phyloP scores from a whole-genome alignment of 2,329 filamentous ascomycete species.

The Colletotrichum sp. region DNA sequence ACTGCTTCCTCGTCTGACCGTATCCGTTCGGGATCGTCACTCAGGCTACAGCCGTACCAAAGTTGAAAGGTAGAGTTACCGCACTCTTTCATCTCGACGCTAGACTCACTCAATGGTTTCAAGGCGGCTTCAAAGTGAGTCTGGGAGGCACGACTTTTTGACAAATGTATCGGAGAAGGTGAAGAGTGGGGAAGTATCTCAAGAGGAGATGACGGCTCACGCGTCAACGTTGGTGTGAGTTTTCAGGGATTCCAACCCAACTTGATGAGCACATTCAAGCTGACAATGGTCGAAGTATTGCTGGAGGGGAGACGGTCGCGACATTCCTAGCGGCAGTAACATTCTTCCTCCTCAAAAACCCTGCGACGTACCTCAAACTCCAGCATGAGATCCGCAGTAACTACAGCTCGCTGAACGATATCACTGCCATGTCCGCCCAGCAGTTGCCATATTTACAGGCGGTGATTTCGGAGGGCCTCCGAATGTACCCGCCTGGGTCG shows the following conservation, averaged over 20 bases:
- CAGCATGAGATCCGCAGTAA: slow-evolving; percentile 50
- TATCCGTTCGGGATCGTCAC: background rate
- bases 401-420: slow-evolving; percentile 18
- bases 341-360: background rate
- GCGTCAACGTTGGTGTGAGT: slow-evolving; percentile 30
- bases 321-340: background rate
- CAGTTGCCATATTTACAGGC: slow-evolving; percentile 60
- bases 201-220: slow-evolving; percentile 34
- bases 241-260: background rate
- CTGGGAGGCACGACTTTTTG: background rate
- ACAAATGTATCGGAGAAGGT: background rate
- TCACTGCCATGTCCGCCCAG: slow-evolving; percentile 50
- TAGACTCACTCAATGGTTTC: background rate
- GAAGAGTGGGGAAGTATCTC: background rate
- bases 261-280: background rate
- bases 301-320: slow-evolving; percentile 1
- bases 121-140: background rate
- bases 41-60: background rate
- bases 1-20: background rate
- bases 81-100: background rate
- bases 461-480: slow-evolving; percentile 61
- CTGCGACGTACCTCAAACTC: slow-evolving; percentile 37
- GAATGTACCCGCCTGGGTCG: slow-evolving; percentile 52
- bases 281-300: background rate
- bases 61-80: background rate